Evolutionary conservation across 805 yeast genomes (phyloP).

Genomic region (Spathaspora sp.): DNA sequence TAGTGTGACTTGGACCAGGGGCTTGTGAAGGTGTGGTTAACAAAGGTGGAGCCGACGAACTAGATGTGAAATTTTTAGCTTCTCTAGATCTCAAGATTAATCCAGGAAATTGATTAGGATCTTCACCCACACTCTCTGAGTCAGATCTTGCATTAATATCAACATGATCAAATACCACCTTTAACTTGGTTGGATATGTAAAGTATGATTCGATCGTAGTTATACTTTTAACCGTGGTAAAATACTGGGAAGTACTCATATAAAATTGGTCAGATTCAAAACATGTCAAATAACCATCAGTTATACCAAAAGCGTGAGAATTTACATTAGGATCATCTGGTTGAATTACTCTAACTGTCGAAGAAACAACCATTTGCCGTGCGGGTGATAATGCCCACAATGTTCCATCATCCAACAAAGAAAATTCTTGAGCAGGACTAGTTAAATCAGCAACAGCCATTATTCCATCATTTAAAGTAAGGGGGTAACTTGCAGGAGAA

Average conservation of each 20-base stretch:
- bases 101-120: background rate
- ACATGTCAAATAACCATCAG: background rate
- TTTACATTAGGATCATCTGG: background rate
- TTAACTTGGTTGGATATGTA: background rate
- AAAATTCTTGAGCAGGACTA: background rate
- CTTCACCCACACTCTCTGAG: background rate
- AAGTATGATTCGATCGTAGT: background rate
- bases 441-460: background rate
- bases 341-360: background rate
- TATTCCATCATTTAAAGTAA: background rate
- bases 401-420: background rate
- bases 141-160: background rate
- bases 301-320: background rate
- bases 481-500: background rate
- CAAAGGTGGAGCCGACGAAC: background rate
- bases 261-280: background rate
- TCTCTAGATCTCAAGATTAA: too few relatives aligned
- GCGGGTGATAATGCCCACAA: background rate
- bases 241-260: background rate
- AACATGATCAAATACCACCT: background rate
- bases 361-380: background rate
- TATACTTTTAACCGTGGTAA: background rate
- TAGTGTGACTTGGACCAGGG: background rate
- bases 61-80: background rate
- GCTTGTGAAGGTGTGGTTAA: background rate